Base-by-base conservation (phyloP, 2,329 filamentous ascomycete genomes). In the Amauroascus verrucosus region DNA sequence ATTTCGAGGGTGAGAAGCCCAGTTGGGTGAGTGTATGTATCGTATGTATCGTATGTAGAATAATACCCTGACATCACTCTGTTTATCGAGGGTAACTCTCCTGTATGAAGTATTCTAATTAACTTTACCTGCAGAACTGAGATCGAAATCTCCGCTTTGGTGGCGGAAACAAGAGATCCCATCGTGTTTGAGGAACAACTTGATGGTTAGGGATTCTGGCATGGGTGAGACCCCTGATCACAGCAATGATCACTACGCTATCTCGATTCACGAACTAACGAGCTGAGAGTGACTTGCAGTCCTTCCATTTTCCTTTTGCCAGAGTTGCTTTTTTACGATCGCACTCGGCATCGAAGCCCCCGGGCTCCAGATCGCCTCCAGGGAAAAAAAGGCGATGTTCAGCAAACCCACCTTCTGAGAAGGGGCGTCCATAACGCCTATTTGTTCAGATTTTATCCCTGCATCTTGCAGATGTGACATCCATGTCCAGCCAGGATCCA, bases 381-480 rank as follows among this genome's bases (percentile, higher is more conserved):
- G 14, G 8, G 9, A 35, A 35, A 35, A 35, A 35, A 35, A 13
- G 11, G 11, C 14, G 33, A 35, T 3, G 5, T n/a, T n/a, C 8
- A 35, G 14, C 6, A n/a, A 35, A 6, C 8, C 4, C 33, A 7
- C 8, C 9, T 9, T 5, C 9, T 16, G n/a, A 9, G 35, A 38
- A 38, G 8, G 2, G 22, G 22, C 41, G 16, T 28, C 41, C 3
- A 13, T 45, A 40, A 28, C n/a, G 43, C 9, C 35, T 13, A 38
- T 9, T 20, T 28, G 40, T 16, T 45, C 28, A 45, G 18, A 16
- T 30, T 30, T 16, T 11, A 52, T 52, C 50, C 40, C 30, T 52
- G 41, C 50, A 52, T 45, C 50, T 35, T 45, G 50, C 50, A 52
- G 28, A 22, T 46, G 41, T 7, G 30, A 45, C 30, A 52, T 45